Conservation (phyloP, 2,329 filamentous ascomycete genomes). For the Orbilia javanica region DNA sequence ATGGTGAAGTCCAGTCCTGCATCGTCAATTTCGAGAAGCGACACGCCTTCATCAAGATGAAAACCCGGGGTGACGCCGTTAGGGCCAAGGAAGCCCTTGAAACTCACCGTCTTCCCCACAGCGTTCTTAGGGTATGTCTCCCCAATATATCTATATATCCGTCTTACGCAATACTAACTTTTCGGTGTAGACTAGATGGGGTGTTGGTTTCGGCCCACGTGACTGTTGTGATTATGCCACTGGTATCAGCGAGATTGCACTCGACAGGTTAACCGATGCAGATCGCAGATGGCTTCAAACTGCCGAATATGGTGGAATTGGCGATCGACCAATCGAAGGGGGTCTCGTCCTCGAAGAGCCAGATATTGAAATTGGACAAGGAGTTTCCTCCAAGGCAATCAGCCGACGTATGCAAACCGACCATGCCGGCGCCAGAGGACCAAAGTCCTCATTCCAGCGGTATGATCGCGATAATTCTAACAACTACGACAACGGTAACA, state of each 20-base stretch:
- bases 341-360: slow-evolving; percentile 95
- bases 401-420: slow-evolving; percentile 71
- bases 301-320: slow-evolving; percentile 92
- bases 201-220: slow-evolving; percentile 94
- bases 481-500: slow-evolving; percentile 35
- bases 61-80: slow-evolving; percentile 86
- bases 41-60: slow-evolving; percentile 99
- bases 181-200: slow-evolving; percentile 83
- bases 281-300: slow-evolving; percentile 97
- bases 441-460: slow-evolving; percentile 68
- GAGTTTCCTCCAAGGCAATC: slow-evolving; percentile 92
- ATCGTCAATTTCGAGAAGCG: slow-evolving; percentile 99
- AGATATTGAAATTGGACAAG: slow-evolving; percentile 97
- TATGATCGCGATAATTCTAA: slow-evolving; percentile 53
- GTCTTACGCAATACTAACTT: slow-evolving; percentile 8
- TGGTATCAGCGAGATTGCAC: slow-evolving; percentile 92
- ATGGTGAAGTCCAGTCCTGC: slow-evolving; percentile 92
- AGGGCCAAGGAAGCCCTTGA: slow-evolving; percentile 89
- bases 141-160: no score
- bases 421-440: slow-evolving; percentile 74
- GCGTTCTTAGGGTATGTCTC: slow-evolving; percentile 77
- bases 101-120: slow-evolving; percentile 77
- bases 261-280: slow-evolving; percentile 91
- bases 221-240: slow-evolving; percentile 97
- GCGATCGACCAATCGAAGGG: slow-evolving; percentile 81